A percentile compares a stretch with the other conserved stretches of the same genome.
Evolutionary conservation across 495 filamentous ascomycete genomes (phyloP).

Genomic region (Apodospora peruviana): DNA sequence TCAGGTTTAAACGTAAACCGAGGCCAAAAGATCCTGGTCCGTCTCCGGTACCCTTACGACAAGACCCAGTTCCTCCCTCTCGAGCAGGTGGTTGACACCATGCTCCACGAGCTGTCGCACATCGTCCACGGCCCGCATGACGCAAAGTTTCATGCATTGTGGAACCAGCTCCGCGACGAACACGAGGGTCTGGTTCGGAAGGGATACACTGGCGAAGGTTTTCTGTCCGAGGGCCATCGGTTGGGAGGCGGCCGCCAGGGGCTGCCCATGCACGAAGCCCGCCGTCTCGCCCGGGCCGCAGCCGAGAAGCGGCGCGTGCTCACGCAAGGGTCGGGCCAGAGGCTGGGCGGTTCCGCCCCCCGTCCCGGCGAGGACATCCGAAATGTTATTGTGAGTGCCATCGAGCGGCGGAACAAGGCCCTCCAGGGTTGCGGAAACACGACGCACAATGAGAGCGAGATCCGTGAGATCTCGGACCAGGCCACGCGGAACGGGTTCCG

Average conservation of each 20-base stretch:
- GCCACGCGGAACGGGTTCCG: slow-evolving; percentile 68
- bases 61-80: slow-evolving; percentile 71
- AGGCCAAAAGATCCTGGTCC: slow-evolving; percentile 75
- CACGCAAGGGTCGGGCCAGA: slow-evolving; percentile 61
- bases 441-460: slow-evolving; percentile 53
- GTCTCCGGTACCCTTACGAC: slow-evolving; percentile 74
- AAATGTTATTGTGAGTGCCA: slow-evolving; percentile 66
- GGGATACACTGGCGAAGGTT: slow-evolving; percentile 90
- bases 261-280: slow-evolving; percentile 69
- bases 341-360: slow-evolving; percentile 60
- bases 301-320: slow-evolving; percentile 66
- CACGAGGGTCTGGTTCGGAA: slow-evolving; percentile 66
- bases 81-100: slow-evolving; percentile 79
- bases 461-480: slow-evolving; percentile 55
- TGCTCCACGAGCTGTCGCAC: slow-evolving; percentile 95
- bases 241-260: slow-evolving; percentile 47
- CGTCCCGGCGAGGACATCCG: slow-evolving; percentile 66
- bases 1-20: slow-evolving; percentile 70
- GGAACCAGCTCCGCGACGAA: slow-evolving; percentile 85
- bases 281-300: slow-evolving; percentile 64
- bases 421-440: slow-evolving; percentile 70
- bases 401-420: slow-evolving; percentile 59
- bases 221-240: slow-evolving; percentile 67
- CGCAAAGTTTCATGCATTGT: slow-evolving; percentile 72
- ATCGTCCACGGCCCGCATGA: slow-evolving; percentile 81